Evolutionary conservation across 1,284 basidiomycete genomes (phyloP), one percentile per base, ranked within the genome.

Genomic region (Phellinidium pouzarii): DNA sequence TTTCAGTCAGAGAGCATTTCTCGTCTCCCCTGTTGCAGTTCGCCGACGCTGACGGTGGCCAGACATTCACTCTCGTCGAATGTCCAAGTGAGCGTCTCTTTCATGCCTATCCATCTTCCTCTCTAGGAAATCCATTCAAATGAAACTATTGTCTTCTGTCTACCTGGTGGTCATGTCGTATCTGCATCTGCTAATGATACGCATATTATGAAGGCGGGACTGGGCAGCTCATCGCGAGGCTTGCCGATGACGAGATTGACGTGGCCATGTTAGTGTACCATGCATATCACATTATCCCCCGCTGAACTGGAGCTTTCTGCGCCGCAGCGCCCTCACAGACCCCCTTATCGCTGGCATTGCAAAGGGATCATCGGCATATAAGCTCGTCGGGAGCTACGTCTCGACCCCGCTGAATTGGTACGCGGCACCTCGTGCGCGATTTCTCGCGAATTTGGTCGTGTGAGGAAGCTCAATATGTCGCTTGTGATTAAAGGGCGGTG

Each of bases 341-440:
- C 84, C 91, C 0, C 73, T 98, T 36, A 94, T 97, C 59, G 89
- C 93, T 44, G 95, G 94, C 0, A 91, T 97, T 49, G 92, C 91
- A 9, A 89, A 89, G 57, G 91, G 92, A 0, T 87, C 88, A 0
- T 77, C 77, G 48, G 82, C 87, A 12, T 98, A 96, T 71, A 92
- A 89, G 66, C 84, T 98, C 12, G 84, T 95, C 2, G 94, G 95
- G 2, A 91, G 89, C 64, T 98, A 94, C 65, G 94, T 98, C 48
- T 81, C 80, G 0, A 91, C 88, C 6, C 88, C 91, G 3, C 72
- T 94, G 42, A 86, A 91, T 71, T 95, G 92, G 92, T 84, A 58
- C 44, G 71, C 63, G 44, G 47, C 17, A 14, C 19, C 12, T 14
- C 6, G 31, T 8, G 14, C 6, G 31, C 14, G 27, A 11, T 3